These are phyloP conservation scores for Artomyces pyxidatus DNA, from an alignment of 768 basidiomycete species.

Conservation along the genomic window DNA sequence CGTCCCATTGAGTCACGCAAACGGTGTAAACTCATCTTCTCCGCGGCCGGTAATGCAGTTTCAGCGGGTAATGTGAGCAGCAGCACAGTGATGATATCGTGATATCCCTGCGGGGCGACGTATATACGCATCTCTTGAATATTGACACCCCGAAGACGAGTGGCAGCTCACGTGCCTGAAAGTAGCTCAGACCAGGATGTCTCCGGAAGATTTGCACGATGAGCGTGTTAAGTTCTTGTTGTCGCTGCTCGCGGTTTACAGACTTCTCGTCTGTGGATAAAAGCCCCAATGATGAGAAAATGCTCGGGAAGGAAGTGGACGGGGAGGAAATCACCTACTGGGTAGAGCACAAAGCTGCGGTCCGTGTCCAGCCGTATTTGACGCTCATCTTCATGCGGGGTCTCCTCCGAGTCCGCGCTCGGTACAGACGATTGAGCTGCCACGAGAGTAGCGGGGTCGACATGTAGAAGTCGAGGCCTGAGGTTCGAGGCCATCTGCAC, in stretches of 20 bases:
- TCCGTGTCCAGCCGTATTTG: slow-evolving; percentile 88
- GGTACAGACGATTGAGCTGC: background rate
- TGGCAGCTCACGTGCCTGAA: slow-evolving; percentile 48
- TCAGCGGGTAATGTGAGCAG: slow-evolving; percentile 64
- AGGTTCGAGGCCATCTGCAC: slow-evolving; percentile 17
- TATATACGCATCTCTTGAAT: background rate
- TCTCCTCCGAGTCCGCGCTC: background rate
- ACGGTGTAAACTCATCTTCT: slow-evolving; percentile 70
- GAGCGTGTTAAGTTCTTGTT: slow-evolving; percentile 60
- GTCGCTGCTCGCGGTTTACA: slow-evolving; percentile 45
- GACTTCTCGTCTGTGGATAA: slow-evolving; percentile 10
- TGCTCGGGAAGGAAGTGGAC: slow-evolving; percentile 2
- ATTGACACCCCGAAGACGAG: background rate
- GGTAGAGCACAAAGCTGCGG: slow-evolving; percentile 89
- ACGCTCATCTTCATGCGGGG: slow-evolving; percentile 65
- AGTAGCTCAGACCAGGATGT: slow-evolving; percentile 70
- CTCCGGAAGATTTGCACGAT: slow-evolving; percentile 70
- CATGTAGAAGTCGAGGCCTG: slow-evolving; percentile 33
- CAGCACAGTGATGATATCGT: slow-evolving; percentile 84
- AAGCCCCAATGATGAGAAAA: background rate
- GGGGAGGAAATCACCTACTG: slow-evolving; percentile 44
- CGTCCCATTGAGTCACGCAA: slow-evolving; percentile 85
- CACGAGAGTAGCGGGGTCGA: slow-evolving; percentile 12
- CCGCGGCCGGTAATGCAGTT: slow-evolving; percentile 47
- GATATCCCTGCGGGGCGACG: slow-evolving; percentile 63